A percentile compares a stretch with the other conserved stretches of the same genome.
Conservation (phyloP, 176 grass and related monocot genomes). For the Thalia dealbata region DNA sequence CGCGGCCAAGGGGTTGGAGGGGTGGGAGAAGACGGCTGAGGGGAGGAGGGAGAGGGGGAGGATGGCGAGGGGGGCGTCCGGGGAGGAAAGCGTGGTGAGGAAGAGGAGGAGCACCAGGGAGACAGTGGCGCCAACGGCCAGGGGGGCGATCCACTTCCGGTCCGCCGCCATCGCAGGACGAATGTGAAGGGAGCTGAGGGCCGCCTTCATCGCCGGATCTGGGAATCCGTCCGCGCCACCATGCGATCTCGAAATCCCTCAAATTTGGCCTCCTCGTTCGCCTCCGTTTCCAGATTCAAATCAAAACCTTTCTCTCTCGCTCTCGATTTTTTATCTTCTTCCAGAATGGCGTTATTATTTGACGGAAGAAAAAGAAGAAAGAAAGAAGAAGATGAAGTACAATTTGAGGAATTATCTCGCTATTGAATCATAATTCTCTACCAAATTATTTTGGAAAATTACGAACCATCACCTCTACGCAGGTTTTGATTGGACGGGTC, state of each 20-base stretch:
- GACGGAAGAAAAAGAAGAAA: no score
- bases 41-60: slow-evolving; percentile 8
- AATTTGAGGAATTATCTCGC: no score
- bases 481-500: background rate
- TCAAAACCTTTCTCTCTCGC: no score
- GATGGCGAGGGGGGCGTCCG: background rate
- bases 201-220: background rate
- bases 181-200: background rate
- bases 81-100: slow-evolving; percentile 8
- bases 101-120: slow-evolving; percentile 14
- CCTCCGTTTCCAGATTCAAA: no score
- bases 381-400: no score
- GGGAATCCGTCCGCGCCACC: background rate
- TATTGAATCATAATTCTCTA: no score
- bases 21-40: slow-evolving; percentile 6
- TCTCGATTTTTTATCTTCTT: no score
- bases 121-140: slow-evolving; percentile 4
- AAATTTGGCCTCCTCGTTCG: no score
- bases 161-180: background rate
- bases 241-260: background rate
- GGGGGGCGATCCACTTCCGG: slow-evolving; percentile 9
- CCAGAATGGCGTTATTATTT: no score
- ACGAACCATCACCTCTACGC: background rate
- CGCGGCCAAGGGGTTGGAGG: background rate
- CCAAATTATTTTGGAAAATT: no score